These are phyloP conservation scores for Byssothecium circinans DNA, from an alignment of 2,329 filamentous ascomycete species.

Conservation along the genomic window DNA sequence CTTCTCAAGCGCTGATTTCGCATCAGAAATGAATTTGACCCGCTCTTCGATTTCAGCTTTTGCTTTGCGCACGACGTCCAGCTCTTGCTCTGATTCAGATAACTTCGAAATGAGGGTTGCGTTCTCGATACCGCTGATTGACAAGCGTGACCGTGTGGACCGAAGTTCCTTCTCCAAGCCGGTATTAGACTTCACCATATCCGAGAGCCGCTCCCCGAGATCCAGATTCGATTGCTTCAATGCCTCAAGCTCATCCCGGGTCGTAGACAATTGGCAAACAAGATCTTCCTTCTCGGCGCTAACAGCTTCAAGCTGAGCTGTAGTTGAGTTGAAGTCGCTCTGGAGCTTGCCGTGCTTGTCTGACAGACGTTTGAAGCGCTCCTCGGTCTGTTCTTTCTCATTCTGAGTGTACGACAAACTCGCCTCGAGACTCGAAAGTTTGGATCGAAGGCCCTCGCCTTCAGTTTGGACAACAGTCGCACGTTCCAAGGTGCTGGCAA, in stretches of 20 bases:
- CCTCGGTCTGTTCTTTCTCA: conserved; percentile 23
- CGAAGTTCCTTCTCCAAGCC: conserved; percentile 24
- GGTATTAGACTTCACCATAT: conserved; percentile 12
- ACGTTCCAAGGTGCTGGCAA: conserved; percentile 9
- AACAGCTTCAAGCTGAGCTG: conserved; percentile 15
- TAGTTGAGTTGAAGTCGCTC: conserved; percentile 16
- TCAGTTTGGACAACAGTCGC: conserved; percentile 16
- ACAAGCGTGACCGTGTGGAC: conserved; percentile 15
- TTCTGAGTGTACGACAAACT: conserved; percentile 6
- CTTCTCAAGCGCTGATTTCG: conserved; percentile 10
- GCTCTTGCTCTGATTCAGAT: conserved; percentile 10
- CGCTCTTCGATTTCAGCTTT: conserved; percentile 16
- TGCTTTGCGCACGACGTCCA: conserved; percentile 16
- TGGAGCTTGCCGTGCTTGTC: conserved; percentile 18
- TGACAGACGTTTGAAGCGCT: conserved; percentile 17
- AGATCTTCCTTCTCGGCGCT: conserved; percentile 14
- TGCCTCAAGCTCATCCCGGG: conserved; percentile 15
- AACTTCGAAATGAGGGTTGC: conserved; percentile 22
- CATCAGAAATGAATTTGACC: conserved; percentile 4
- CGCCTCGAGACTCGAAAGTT: conserved; percentile 19
- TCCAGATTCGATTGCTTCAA: conserved; percentile 17
- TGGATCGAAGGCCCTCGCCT: conserved; percentile 8
- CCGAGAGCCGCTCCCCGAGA: conserved; percentile 20
- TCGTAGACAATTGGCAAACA: conserved; percentile 11
- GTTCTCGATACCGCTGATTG: conserved; percentile 21